These are phyloP conservation scores for Aureobasidium leucospermi DNA, from an alignment of 2,329 filamentous ascomycete genomes.

Conservation along the genomic window DNA sequence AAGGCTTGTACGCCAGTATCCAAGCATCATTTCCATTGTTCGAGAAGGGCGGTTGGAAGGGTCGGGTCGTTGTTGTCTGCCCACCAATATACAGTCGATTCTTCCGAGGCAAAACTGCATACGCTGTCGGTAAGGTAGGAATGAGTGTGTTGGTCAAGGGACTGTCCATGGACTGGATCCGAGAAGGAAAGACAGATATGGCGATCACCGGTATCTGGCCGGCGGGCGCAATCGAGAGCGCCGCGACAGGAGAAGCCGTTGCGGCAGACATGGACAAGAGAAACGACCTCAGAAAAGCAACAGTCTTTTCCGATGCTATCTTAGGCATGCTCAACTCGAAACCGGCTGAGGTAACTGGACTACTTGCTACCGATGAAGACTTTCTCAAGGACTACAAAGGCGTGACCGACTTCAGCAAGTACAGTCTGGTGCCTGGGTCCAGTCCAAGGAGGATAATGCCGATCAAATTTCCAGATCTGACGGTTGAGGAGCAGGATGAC, in stretches of 20 bases:
- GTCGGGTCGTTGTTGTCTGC: constrained; percentile 68
- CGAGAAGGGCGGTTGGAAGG: constrained; percentile 38
- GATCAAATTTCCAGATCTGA: constrained; percentile 56
- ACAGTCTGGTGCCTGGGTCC: constrained; percentile 58
- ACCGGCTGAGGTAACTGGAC: constrained; percentile 57
- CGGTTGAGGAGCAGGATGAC: constrained; percentile 70
- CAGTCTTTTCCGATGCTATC: constrained; percentile 74
- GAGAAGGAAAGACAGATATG: constrained; percentile 60
- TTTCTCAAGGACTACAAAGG: constrained; percentile 60
- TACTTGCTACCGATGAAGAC: constrained; percentile 70
- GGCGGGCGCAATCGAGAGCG: constrained; percentile 67
- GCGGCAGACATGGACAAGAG: constrained; percentile 22
- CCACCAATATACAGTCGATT: constrained; percentile 82
- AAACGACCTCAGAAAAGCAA: constrained; percentile 28
- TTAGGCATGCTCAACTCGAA: constrained; percentile 61
- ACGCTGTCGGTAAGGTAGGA: constrained; percentile 68
- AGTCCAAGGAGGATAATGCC: constrained; percentile 74
- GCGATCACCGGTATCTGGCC: constrained; percentile 80
- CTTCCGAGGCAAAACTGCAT: constrained; percentile 78
- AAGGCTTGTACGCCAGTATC: constrained; percentile 67
- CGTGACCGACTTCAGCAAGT: constrained; percentile 64
- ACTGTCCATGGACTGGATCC: constrained; percentile 70
- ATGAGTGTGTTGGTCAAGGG: constrained; percentile 80
- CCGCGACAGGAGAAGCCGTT: constrained; percentile 55
- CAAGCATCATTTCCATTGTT: constrained; percentile 65